Percentiles rank a stretch among this genome's conserved stretches.
phyloP scores from a whole-genome alignment of 257 asterid species.

The Henckelia pumila region DNA sequence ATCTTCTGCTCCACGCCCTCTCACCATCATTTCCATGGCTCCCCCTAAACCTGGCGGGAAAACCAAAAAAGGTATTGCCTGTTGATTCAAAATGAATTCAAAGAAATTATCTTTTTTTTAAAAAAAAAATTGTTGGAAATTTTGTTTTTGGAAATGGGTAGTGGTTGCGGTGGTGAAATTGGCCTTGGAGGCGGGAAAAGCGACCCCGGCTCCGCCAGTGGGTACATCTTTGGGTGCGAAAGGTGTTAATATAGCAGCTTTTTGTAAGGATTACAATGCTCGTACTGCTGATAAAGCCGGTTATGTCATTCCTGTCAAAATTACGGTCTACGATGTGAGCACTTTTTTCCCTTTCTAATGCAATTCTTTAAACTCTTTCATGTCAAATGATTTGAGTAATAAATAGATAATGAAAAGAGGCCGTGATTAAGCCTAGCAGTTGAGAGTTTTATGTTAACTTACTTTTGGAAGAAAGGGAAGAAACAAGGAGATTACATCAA shows the following conservation, averaged over 20 bases:
- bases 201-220: conserved; percentile 98
- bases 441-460: background rate
- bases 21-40: conserved; percentile 81
- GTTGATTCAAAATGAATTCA: background rate
- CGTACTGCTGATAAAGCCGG: conserved; percentile 97
- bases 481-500: background rate
- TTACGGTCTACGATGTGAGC: conserved; percentile 90
- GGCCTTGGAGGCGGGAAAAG: conserved; percentile 99
- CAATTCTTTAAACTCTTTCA: background rate
- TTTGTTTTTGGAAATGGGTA: conserved; percentile 28
- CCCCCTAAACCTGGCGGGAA: conserved; percentile 94
- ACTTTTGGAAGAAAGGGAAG: too few species aligned
- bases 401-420: background rate
- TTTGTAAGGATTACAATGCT: conserved; percentile 97
- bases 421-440: background rate
- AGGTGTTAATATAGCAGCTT: conserved; percentile 95
- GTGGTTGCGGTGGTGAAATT: conserved; percentile 89
- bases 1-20: conserved; percentile 51
- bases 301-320: conserved; percentile 83
- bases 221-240: conserved; percentile 97
- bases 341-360: background rate
- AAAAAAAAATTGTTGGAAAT: background rate
- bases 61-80: conserved; percentile 64
- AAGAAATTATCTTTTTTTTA: background rate
- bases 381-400: background rate